A percentile compares a stretch with the other conserved stretches of the same genome.
Conservation (phyloP, 2,329 filamentous ascomycete species). For the Trichoderma sp. region DNA sequence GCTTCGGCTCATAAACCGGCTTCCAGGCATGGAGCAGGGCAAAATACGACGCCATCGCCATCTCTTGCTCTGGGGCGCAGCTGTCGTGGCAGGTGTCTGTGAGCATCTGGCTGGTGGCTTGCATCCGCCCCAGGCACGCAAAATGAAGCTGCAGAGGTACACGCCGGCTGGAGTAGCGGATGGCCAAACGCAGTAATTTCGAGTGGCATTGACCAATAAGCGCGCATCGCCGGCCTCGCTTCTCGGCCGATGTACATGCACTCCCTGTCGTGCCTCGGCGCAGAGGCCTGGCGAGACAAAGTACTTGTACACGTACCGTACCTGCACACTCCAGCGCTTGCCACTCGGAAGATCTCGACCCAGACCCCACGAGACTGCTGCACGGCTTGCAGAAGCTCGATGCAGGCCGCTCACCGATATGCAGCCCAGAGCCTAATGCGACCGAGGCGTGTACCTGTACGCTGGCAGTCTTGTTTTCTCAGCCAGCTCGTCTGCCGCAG, state of each 20-base stretch:
- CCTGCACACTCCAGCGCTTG: not conserved
- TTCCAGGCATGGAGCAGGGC: not conserved
- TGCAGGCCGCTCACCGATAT: slow-evolving; percentile 16
- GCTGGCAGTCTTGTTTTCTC: not conserved
- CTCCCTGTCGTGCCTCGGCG: not conserved
- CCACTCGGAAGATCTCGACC: not conserved
- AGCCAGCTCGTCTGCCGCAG: not conserved
- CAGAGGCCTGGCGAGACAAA: not conserved
- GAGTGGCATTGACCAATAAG: slow-evolving; percentile 9
- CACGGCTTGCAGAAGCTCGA: not conserved
- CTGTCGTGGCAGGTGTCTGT: not conserved
- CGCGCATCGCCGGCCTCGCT: not conserved
- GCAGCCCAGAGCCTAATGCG: not conserved
- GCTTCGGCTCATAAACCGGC: not conserved
- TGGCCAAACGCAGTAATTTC: slow-evolving; percentile 18
- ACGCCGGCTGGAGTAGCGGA: not conserved
- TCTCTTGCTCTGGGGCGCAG: not conserved
- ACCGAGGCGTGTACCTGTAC: not conserved
- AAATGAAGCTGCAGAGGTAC: not conserved
- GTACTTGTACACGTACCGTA: not conserved
- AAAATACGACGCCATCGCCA: not conserved
- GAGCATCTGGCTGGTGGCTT: slow-evolving; percentile 1
- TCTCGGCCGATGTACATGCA: not conserved
- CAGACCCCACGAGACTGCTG: not conserved
- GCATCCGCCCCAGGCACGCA: not conserved